Conservation (phyloP, 2,329 filamentous ascomycete genomes). For the Aspergillus aculeatinus region DNA sequence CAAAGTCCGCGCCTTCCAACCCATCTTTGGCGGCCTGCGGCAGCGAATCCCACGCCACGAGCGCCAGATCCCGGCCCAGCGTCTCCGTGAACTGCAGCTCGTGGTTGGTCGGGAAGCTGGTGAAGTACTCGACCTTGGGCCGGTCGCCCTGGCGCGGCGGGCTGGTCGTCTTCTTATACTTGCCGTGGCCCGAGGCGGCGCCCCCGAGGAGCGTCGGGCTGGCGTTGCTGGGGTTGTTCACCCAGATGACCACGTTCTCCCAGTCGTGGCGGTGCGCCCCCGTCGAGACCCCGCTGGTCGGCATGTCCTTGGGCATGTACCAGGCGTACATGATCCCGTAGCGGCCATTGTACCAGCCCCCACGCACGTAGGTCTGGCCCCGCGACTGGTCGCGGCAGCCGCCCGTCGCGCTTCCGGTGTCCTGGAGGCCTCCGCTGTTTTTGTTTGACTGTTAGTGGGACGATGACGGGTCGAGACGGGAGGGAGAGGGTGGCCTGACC, state of each 20-base stretch:
- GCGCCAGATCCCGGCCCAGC: neutral
- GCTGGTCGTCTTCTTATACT: constrained; percentile 6
- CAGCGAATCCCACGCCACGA: constrained; percentile 5
- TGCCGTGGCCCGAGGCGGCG: constrained; percentile 1
- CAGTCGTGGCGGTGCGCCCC: constrained; percentile 10
- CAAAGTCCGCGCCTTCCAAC: neutral
- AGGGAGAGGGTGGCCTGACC: neutral
- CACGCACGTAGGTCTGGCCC: constrained; percentile 8
- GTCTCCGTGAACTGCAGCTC: constrained; percentile 8
- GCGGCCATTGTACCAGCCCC: constrained; percentile 5
- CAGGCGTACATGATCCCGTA: constrained; percentile 11
- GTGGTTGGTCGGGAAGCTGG: constrained; percentile 7
- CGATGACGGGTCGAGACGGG: neutral
- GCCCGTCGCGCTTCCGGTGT: constrained; percentile 7
- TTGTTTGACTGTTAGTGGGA: neutral
- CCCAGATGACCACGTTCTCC: constrained; percentile 12
- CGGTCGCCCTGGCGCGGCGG: neutral
- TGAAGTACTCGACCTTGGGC: constrained; percentile 8
- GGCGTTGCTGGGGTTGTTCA: neutral
- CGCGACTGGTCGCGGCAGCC: constrained; percentile 7
- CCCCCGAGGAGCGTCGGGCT: constrained; percentile 4
- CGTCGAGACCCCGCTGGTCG: neutral
- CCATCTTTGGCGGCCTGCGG: neutral
- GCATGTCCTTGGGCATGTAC: constrained; percentile 12
- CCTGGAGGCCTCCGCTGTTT: neutral